Evolutionary conservation across 257 asterid species (phyloP).

Genomic region (Capsicum baccatum): DNA sequence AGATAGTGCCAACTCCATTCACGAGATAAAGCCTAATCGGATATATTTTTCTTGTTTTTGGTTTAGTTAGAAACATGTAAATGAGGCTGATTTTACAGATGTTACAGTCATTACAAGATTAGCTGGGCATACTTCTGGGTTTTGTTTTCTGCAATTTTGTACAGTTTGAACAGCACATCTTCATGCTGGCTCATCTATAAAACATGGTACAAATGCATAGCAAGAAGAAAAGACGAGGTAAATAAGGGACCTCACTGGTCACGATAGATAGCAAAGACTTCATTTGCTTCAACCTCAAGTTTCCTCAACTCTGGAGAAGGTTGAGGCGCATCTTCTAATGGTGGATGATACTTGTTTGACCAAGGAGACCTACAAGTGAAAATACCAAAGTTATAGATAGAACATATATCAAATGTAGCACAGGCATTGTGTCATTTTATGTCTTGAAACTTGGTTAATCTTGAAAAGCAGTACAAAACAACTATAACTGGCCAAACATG

Average conservation of each 20-base stretch:
- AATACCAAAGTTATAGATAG: background rate
- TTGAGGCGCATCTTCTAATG: slow-evolving; percentile 76
- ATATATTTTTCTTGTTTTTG: background rate
- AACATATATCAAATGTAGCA: slow-evolving; percentile 10
- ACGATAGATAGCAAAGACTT: slow-evolving; percentile 88
- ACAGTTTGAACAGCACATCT: background rate
- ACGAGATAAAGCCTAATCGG: background rate
- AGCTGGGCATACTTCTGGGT: background rate
- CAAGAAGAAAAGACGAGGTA: slow-evolving; percentile 57
- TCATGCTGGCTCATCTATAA: background rate
- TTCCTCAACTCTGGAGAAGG: slow-evolving; percentile 89
- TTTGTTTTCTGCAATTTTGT: background rate
- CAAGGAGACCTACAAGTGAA: slow-evolving; percentile 78
- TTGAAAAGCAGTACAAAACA: slow-evolving; percentile 12
- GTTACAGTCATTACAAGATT: background rate
- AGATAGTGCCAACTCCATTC: background rate
- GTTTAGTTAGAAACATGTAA: background rate
- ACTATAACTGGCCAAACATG: slow-evolving; percentile 8
- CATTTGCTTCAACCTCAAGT: slow-evolving; percentile 97
- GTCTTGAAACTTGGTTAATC: slow-evolving; percentile 20
- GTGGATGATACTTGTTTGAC: slow-evolving; percentile 93
- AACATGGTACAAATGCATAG: background rate
- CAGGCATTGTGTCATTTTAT: background rate
- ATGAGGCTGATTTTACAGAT: background rate
- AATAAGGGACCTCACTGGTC: slow-evolving; percentile 99